Conservation (phyloP, 495 filamentous ascomycete genomes). For the Neurospora sp. region DNA sequence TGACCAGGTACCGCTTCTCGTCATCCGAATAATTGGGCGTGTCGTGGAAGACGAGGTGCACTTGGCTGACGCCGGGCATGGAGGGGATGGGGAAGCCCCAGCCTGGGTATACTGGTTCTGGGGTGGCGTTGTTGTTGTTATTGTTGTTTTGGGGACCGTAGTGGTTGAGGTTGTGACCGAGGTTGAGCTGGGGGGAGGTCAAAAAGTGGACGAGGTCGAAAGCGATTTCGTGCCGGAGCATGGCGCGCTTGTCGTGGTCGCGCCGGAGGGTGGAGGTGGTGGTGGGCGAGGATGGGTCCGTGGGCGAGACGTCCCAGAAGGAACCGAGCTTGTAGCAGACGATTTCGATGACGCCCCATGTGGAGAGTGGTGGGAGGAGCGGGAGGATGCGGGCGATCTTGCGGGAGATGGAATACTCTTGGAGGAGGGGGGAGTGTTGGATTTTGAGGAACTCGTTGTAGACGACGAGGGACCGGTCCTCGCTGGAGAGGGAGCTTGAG, state of each 20-base stretch:
- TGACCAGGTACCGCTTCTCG: neutral
- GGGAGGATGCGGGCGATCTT: neutral
- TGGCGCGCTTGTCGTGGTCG: constrained; percentile 2
- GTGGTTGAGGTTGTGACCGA: neutral
- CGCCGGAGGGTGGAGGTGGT: neutral
- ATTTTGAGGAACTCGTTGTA: constrained; percentile 8
- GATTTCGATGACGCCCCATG: constrained; percentile 7
- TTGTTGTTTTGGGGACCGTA: no score
- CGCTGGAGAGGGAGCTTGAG: neutral
- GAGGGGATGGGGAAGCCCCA: neutral
- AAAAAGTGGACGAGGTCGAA: neutral
- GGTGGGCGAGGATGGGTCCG: neutral
- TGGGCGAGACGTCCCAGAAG: neutral
- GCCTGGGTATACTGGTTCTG: neutral
- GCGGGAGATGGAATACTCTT: constrained; percentile 2
- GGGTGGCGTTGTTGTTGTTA: neutral
- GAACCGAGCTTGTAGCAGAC: constrained; percentile 7
- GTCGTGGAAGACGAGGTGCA: neutral
- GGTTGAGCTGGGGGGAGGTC: neutral
- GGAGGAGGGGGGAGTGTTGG: neutral
- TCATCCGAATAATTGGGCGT: neutral
- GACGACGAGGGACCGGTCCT: neutral
- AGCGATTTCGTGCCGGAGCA: constrained; percentile 7
- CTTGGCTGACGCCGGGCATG: neutral
- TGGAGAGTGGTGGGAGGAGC: constrained; percentile 1